Evolutionary conservation across 805 yeast genomes (phyloP).

Genomic region (Saccharomycopsis fibuligera): DNA sequence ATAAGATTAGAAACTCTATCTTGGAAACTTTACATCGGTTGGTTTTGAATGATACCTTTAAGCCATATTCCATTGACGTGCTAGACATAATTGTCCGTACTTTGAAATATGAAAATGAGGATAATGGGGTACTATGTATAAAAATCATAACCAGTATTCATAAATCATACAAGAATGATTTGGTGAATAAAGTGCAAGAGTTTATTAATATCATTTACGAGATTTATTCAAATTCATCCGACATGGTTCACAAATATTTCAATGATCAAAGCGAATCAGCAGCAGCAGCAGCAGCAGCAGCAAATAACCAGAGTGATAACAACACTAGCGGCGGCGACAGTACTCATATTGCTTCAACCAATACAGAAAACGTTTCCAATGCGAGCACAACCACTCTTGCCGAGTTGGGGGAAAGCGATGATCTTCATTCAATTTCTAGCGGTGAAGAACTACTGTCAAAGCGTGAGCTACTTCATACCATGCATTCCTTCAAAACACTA

Average conservation of each 20-base stretch:
- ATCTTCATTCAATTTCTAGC: conserved; percentile 34
- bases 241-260: conserved; percentile 66
- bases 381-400: neutral
- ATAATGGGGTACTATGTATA: conserved; percentile 88
- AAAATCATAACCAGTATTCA: conserved; percentile 80
- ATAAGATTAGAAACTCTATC: conserved; percentile 69
- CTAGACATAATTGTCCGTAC: conserved; percentile 53
- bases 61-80: conserved; percentile 57
- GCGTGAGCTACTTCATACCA: conserved; percentile 50
- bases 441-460: conserved; percentile 24
- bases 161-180: conserved; percentile 66
- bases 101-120: conserved; percentile 81
- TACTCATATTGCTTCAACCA: neutral
- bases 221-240: conserved; percentile 74
- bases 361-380: no score
- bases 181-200: conserved; percentile 66
- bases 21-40: conserved; percentile 77
- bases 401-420: conserved; percentile 7
- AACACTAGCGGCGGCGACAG: conserved; percentile 8
- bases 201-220: conserved; percentile 71
- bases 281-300: no score
- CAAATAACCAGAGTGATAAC: neutral
- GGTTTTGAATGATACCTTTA: conserved; percentile 75
- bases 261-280: no score
- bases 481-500: conserved; percentile 81